Evolutionary conservation across 345 rosid genomes (phyloP).

Genomic region (Nasturtium officinale): DNA sequence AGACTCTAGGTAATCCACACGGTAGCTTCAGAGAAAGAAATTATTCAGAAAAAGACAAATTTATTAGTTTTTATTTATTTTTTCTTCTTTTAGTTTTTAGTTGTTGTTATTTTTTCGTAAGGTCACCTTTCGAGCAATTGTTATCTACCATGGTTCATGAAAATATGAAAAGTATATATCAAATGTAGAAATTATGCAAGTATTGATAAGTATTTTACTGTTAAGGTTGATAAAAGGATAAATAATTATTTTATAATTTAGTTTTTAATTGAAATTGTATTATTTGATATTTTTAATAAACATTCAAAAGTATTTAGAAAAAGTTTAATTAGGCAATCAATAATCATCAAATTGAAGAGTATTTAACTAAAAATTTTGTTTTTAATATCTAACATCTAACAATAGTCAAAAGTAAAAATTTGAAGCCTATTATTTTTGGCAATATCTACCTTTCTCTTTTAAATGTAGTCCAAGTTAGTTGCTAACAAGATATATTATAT

Average conservation of each 20-base stretch:
- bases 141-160: not conserved
- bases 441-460: no score
- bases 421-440: no score
- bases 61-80: constrained; percentile 6
- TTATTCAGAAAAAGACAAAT: constrained; percentile 22
- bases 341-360: not conserved
- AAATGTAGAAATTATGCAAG: not conserved
- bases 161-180: not conserved
- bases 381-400: not conserved
- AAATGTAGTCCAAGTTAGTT: no score
- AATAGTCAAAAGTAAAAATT: not conserved
- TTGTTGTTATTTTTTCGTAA: not conserved
- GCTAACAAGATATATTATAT: no score
- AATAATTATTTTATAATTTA: no score
- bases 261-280: no score
- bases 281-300: no score
- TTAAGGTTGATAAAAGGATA: not conserved
- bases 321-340: not conserved
- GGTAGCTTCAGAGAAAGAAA: constrained; percentile 30
- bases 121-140: not conserved
- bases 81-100: not conserved
- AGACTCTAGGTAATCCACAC: constrained; percentile 18
- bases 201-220: not conserved
- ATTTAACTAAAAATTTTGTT: no score
- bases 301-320: no score